Evolutionary conservation across 2,329 filamentous ascomycete genomes (phyloP).

Genomic region (Diaporthe sp.): DNA sequence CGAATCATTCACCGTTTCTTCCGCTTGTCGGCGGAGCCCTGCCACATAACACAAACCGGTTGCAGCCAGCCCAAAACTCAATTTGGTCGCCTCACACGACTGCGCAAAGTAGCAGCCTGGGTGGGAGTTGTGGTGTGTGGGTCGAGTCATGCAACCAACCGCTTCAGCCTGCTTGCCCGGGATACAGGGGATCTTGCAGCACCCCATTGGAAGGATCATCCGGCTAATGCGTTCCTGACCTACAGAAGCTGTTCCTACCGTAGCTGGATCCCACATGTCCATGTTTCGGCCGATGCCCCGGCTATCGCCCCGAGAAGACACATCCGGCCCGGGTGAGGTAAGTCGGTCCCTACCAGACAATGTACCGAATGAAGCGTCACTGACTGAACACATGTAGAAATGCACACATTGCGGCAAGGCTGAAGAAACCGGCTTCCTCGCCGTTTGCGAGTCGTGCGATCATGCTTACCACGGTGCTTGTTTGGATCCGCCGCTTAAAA

Average conservation of each 20-base stretch:
- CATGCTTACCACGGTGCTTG: constrained; percentile 88
- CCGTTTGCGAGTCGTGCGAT: constrained; percentile 94
- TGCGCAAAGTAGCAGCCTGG: constrained; percentile 5
- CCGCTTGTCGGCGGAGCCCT: constrained; percentile 11
- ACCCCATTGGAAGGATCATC: constrained; percentile 46
- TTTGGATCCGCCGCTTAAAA: constrained; percentile 86
- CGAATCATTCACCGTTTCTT: constrained; percentile 26
- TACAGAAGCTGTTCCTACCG: constrained; percentile 79
- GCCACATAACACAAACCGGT: constrained; percentile 16
- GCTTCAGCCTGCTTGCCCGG: constrained; percentile 32
- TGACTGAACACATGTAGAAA: constrained; percentile 62
- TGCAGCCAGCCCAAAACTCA: constrained; percentile 18
- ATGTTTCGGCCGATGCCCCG: constrained; percentile 86
- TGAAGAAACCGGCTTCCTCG: constrained; percentile 78
- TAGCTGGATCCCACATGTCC: constrained; percentile 97
- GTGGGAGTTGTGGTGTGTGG: constrained; percentile 26
- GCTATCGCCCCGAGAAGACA: constrained; percentile 68
- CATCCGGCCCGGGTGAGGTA: constrained; percentile 60
- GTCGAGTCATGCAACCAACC: constrained; percentile 39
- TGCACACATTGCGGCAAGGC: constrained; percentile 90
- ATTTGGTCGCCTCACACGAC: neutral
- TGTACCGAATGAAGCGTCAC: neutral
- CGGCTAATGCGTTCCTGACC: constrained; percentile 53
- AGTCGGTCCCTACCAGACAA: constrained; percentile 33
- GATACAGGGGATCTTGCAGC: constrained; percentile 40